These are phyloP conservation scores for Lentinula sp. DNA, from an alignment of 768 basidiomycete species.

Conservation along the genomic window DNA sequence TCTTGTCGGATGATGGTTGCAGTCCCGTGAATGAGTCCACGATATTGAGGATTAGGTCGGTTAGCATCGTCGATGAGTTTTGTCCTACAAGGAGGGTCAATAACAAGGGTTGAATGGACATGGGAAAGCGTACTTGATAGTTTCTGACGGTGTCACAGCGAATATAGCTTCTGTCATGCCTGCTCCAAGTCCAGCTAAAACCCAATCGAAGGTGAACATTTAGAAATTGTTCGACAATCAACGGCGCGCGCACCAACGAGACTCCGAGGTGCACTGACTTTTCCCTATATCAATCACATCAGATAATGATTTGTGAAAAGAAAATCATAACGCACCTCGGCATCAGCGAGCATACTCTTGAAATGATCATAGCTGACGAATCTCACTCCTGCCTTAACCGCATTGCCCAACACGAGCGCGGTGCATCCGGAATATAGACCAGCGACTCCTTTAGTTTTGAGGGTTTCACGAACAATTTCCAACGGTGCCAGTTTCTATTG, in stretches of 20 bases:
- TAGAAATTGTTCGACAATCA: no score
- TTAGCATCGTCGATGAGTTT: slow-evolving; percentile 96
- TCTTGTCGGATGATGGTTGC: slow-evolving; percentile 75
- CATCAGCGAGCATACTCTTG: slow-evolving; percentile 77
- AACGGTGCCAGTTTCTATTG: slow-evolving; percentile 58
- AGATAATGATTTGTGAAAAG: neutral
- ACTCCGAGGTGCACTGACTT: slow-evolving; percentile 82
- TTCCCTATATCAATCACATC: slow-evolving; percentile 52
- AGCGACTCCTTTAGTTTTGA: slow-evolving; percentile 65
- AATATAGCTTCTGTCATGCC: slow-evolving; percentile 90
- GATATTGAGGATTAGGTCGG: slow-evolving; percentile 77
- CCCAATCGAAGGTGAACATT: no score
- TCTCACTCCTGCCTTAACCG: slow-evolving; percentile 91
- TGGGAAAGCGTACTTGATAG: slow-evolving; percentile 75
- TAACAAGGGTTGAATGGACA: neutral
- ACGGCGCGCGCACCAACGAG: slow-evolving; percentile 51
- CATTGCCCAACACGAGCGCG: slow-evolving; percentile 87
- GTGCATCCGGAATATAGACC: slow-evolving; percentile 94
- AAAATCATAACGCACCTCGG: slow-evolving; percentile 49
- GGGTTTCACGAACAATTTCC: slow-evolving; percentile 66
- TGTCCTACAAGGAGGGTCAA: slow-evolving; percentile 48
- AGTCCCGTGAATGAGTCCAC: slow-evolving; percentile 84
- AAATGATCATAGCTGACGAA: slow-evolving; percentile 95
- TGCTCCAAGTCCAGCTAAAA: slow-evolving; percentile 73
- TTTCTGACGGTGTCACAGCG: slow-evolving; percentile 96